phyloP scores from a whole-genome alignment of 2,329 filamentous ascomycete genomes.

The Alternaria panax region DNA sequence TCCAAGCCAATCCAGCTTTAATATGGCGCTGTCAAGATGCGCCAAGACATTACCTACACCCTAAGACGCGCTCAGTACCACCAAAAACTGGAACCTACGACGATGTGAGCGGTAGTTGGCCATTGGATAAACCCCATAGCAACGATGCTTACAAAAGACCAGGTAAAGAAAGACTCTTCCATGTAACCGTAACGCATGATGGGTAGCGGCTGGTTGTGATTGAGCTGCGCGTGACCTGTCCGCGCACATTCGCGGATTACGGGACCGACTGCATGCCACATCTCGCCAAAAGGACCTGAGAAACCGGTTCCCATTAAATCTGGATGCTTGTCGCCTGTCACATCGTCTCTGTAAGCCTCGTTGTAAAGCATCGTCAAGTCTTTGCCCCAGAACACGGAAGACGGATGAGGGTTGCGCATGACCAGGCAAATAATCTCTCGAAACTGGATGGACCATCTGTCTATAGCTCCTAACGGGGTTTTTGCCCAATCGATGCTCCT shows the following conservation, averaged over 20 bases:
- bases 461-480: conserved; percentile 58
- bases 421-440: conserved; percentile 51
- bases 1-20: not conserved
- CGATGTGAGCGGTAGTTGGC: not conserved
- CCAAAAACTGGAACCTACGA: conserved; percentile 47
- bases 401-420: conserved; percentile 42
- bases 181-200: conserved; percentile 40
- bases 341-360: conserved; percentile 47
- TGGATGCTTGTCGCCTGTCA: conserved; percentile 40
- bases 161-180: conserved; percentile 53
- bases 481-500: conserved; percentile 57
- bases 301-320: conserved; percentile 45
- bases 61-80: conserved; percentile 45
- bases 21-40: not conserved
- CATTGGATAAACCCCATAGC: not conserved
- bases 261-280: conserved; percentile 51
- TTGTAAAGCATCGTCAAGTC: conserved; percentile 51
- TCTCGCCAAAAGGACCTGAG: conserved; percentile 46
- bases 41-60: conserved; percentile 23
- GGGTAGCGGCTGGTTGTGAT: conserved; percentile 39
- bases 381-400: conserved; percentile 47
- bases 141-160: conserved; percentile 44
- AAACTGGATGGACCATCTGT: conserved; percentile 57
- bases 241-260: conserved; percentile 40
- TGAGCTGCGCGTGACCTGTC: conserved; percentile 37